Percentiles rank a stretch among this genome's conserved stretches.
Conservation (phyloP, 2,329 filamentous ascomycete species). For the Cercospora sp. region DNA sequence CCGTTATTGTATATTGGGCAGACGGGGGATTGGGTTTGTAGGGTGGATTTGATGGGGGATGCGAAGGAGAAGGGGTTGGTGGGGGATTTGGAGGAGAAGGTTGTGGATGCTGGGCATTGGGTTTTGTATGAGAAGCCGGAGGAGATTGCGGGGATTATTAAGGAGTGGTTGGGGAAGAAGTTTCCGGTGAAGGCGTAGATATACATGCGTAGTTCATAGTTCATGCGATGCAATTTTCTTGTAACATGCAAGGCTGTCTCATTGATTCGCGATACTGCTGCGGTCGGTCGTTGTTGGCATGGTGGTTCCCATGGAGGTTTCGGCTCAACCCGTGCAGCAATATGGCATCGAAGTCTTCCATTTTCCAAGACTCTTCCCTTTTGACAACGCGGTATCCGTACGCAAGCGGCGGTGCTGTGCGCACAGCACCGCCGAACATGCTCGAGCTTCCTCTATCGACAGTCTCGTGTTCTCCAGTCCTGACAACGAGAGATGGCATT, state of each 20-base stretch:
- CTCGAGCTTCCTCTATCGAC: neutral
- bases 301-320: neutral
- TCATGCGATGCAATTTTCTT: neutral
- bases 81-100: slow-evolving; percentile 28
- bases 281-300: neutral
- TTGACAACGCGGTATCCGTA: neutral
- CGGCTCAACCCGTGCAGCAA: neutral
- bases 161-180: slow-evolving; percentile 33
- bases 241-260: neutral
- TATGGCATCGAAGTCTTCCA: neutral
- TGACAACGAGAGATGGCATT: neutral
- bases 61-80: slow-evolving; percentile 30
- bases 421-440: neutral
- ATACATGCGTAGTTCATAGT: neutral
- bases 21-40: slow-evolving; percentile 35
- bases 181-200: slow-evolving; percentile 36
- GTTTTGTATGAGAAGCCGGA: slow-evolving; percentile 35
- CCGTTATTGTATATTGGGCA: slow-evolving; percentile 39
- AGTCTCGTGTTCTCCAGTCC: neutral
- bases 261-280: neutral
- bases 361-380: neutral
- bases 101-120: slow-evolving; percentile 33
- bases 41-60: slow-evolving; percentile 30
- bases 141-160: slow-evolving; percentile 29
- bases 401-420: neutral